Base-by-base conservation (phyloP, 768 basidiomycete genomes). In the Clathrus columnatus region DNA sequence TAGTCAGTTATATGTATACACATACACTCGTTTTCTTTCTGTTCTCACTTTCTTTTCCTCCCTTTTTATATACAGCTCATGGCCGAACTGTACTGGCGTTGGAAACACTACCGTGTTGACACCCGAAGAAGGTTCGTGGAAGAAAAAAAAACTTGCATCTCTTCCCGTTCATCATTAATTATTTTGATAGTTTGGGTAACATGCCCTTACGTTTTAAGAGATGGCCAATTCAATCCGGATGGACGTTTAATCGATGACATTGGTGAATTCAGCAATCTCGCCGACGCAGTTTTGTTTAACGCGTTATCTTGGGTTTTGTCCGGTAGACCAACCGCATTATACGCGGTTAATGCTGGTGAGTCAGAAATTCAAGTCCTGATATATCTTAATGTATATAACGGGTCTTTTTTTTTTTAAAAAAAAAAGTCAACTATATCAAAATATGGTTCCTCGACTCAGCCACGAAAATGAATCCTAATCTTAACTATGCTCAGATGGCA, bases 61-160 rank as follows among this genome's bases (percentile, higher is more conserved):
- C 55, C 27, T 48, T 7, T 10, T 49, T 27, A 42, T 42, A 11
- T 11, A 23, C 10, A 47, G 46, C 46, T 47, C 46, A 47, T 84
- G 83, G 83, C 82, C 83, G 0, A 72, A 84, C 63, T 86, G 83
- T 61, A 72, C 75, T 8, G 66, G 68, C 5, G 80, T 76, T 29
- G 76, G 75, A 6, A 84, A 84, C 64, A 81, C 75, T 2, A 82
- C 80, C 2, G 77, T 66, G 54, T 67, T 85, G 23, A 71, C 80
- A 2, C 73, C 72, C 0, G 69, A 83, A 61, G 64, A 82, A 71
- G 68, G 82, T 82, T 50, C 7, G 11, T 36, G 14, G n/a, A 14
- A 14, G 11, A 3, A 36, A 36, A 36, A 20, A 36, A 26, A 42
- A 27, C 21, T 20, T 23, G 18, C n/a, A 32, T 20, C 11, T 28